These are phyloP conservation scores for Xylaria curta DNA, from an alignment of 495 filamentous ascomycete species.

Conservation along the genomic window DNA sequence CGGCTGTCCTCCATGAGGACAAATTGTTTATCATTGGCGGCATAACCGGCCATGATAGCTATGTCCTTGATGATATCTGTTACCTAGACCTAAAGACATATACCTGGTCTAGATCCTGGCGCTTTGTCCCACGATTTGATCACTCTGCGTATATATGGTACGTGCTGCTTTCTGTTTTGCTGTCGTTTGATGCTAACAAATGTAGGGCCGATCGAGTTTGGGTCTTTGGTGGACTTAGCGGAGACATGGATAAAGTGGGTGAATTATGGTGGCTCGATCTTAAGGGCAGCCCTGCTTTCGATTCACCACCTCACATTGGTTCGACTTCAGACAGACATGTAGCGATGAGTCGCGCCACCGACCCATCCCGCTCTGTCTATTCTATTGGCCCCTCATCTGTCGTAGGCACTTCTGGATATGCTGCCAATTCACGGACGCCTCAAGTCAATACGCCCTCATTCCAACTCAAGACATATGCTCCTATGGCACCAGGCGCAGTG, in stretches of 20 bases:
- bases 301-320: slow-evolving; percentile 73
- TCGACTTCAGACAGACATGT: slow-evolving; percentile 59
- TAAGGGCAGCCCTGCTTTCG: slow-evolving; percentile 84
- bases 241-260: slow-evolving; percentile 93
- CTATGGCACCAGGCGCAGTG: slow-evolving; percentile 77
- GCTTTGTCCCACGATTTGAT: slow-evolving; percentile 90
- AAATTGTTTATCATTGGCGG: slow-evolving; percentile 95
- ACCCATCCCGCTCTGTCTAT: slow-evolving; percentile 53
- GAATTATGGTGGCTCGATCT: slow-evolving; percentile 98
- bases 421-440: slow-evolving; percentile 86
- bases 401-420: slow-evolving; percentile 74
- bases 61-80: slow-evolving; percentile 91
- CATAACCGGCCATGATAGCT: slow-evolving; percentile 83
- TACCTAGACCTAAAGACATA: slow-evolving; percentile 96
- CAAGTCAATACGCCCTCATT: slow-evolving; percentile 77
- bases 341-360: slow-evolving; percentile 38
- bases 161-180: not conserved
- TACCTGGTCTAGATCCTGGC: slow-evolving; percentile 97
- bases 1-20: slow-evolving; percentile 92
- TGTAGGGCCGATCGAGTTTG: slow-evolving; percentile 75
- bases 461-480: slow-evolving; percentile 73
- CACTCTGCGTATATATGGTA: slow-evolving; percentile 89
- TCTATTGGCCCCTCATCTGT: slow-evolving; percentile 46
- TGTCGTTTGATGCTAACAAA: slow-evolving; percentile 22
- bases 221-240: slow-evolving; percentile 95